Conservation (phyloP, 148 eudicot species). For the Cornus controversa region DNA sequence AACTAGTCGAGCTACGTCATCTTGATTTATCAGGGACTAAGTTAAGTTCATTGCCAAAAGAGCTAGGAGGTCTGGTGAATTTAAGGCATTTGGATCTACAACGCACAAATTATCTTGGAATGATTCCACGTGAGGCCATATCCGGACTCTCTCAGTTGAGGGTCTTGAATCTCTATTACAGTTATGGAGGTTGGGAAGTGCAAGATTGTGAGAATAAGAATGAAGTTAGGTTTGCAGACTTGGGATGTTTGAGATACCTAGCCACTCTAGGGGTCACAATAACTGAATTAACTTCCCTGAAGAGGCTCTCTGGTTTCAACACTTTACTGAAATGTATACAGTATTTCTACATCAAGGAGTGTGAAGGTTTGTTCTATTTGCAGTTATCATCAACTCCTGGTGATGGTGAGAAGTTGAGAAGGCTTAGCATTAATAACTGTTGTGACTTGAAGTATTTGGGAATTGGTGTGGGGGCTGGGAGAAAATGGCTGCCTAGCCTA, state of each 20-base stretch:
- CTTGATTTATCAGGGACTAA: slow-evolving; percentile 29
- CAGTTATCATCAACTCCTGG: slow-evolving; percentile 18
- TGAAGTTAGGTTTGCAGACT: slow-evolving; percentile 14
- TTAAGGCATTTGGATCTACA: slow-evolving; percentile 21
- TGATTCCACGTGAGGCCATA: slow-evolving; percentile 12
- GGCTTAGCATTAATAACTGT: slow-evolving; percentile 30
- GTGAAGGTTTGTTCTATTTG: slow-evolving; percentile 14
- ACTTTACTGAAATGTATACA: slow-evolving; percentile 17
- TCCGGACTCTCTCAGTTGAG: slow-evolving; percentile 14
- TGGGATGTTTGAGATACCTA: slow-evolving; percentile 17
- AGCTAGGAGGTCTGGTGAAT: slow-evolving; percentile 6
- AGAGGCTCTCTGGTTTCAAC: slow-evolving; percentile 12
- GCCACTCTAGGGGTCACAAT: slow-evolving; percentile 23
- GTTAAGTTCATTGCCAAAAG: slow-evolving; percentile 20
- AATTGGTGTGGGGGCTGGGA: slow-evolving; percentile 8
- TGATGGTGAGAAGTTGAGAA: slow-evolving; percentile 20
- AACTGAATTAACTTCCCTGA: slow-evolving; percentile 5
- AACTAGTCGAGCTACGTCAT: slow-evolving; percentile 11
- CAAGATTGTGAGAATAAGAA: background rate
- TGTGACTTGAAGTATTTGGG: slow-evolving; percentile 16
- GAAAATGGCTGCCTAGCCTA: slow-evolving; percentile 23
- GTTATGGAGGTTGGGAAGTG: slow-evolving; percentile 22
- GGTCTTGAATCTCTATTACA: slow-evolving; percentile 25
- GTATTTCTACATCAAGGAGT: slow-evolving; percentile 23
- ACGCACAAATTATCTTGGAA: slow-evolving; percentile 10